A percentile compares a stretch with the other conserved stretches of the same genome.
Evolutionary conservation across 2,329 filamentous ascomycete species (phyloP).

Genomic region (Fulvia fulva): DNA sequence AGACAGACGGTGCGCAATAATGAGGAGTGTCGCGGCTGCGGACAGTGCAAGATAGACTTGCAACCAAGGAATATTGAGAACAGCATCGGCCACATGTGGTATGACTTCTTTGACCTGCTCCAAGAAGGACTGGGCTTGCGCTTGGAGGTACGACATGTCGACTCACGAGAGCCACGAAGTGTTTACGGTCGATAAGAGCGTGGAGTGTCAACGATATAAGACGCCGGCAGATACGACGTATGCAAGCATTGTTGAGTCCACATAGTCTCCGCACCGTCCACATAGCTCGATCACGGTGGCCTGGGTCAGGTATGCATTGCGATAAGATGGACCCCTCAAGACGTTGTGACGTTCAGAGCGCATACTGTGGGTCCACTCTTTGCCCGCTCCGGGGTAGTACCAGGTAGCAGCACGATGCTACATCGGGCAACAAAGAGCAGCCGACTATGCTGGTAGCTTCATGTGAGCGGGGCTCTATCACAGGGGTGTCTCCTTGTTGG

Average conservation of each 20-base stretch:
- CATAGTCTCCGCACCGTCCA: neutral
- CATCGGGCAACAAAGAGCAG: neutral
- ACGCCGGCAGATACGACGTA: neutral
- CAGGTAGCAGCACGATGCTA: conserved; percentile 5
- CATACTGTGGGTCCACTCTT: neutral
- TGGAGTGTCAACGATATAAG: neutral
- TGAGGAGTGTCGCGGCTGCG: neutral
- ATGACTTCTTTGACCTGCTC: neutral
- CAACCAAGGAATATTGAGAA: neutral
- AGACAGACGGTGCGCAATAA: neutral
- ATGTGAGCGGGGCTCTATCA: conserved; percentile 1
- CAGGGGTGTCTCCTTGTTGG: conserved; percentile 18
- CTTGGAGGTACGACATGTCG: neutral
- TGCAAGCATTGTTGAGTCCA: neutral
- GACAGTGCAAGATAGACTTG: neutral
- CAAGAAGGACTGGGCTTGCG: neutral
- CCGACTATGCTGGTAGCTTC: neutral
- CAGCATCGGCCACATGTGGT: neutral
- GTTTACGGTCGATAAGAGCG: neutral
- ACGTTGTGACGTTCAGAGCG: neutral
- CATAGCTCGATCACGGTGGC: neutral
- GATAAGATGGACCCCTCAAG: neutral
- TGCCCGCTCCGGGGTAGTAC: neutral
- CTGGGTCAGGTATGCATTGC: neutral
- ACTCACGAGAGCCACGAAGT: neutral